These are phyloP conservation scores for Ascoidea asiatica DNA, from an alignment of 805 yeast species.

Conservation along the genomic window DNA sequence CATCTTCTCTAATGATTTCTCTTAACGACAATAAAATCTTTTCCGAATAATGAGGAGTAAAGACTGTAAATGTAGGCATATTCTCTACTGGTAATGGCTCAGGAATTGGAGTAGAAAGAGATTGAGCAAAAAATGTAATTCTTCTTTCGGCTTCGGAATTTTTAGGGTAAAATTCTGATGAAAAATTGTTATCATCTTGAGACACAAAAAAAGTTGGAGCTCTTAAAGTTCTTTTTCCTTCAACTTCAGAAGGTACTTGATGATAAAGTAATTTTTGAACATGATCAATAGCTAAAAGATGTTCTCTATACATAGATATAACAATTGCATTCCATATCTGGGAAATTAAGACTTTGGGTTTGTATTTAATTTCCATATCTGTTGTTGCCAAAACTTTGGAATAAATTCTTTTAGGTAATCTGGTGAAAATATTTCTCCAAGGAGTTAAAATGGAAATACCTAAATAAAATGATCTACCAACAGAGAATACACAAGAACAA, in stretches of 20 bases:
- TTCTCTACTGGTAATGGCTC: slow-evolving; percentile 98
- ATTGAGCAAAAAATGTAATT: slow-evolving; percentile 97
- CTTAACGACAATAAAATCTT: slow-evolving; percentile 81
- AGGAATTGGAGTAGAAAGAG: slow-evolving; percentile 94
- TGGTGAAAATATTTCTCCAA: slow-evolving; percentile 97
- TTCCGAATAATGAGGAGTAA: slow-evolving; percentile 93
- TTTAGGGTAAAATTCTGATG: slow-evolving; percentile 91
- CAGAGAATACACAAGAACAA: slow-evolving; percentile 87
- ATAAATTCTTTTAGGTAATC: slow-evolving; percentile 97
- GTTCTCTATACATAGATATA: slow-evolving; percentile 99
- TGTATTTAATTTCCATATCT: slow-evolving; percentile 98
- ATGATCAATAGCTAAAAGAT: slow-evolving; percentile 92
- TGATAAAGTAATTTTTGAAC: slow-evolving; percentile 95
- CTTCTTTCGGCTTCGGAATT: slow-evolving; percentile 99
- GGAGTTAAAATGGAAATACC: slow-evolving; percentile 99
- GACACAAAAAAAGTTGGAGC: slow-evolving; percentile 98
- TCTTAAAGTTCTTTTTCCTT: slow-evolving; percentile 95
- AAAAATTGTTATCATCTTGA: slow-evolving; percentile 84
- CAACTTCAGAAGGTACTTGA: slow-evolving; percentile 96
- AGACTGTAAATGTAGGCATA: slow-evolving; percentile 97
- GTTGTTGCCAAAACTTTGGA: slow-evolving; percentile 95
- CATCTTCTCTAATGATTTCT: slow-evolving; percentile 94
- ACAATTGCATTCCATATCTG: slow-evolving; percentile 99
- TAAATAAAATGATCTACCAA: slow-evolving; percentile 94
- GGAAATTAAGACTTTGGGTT: slow-evolving; percentile 94